Percentiles rank a stretch among this genome's conserved stretches.
Evolutionary conservation across 2,329 filamentous ascomycete species (phyloP).

Genomic region (Ophiostoma fasciatum): DNA sequence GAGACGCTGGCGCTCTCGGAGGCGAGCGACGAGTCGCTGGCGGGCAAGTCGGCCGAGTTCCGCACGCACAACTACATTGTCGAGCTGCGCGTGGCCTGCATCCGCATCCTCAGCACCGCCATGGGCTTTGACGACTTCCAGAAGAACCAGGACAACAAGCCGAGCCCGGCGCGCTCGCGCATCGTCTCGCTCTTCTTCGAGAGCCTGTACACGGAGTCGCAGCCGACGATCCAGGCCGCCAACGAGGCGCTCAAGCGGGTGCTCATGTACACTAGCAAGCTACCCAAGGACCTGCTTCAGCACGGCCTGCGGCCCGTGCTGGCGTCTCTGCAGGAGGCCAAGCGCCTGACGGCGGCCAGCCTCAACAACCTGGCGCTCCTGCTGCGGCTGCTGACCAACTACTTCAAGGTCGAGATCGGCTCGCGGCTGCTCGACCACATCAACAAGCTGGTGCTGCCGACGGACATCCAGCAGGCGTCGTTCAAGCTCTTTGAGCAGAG

Average conservation of each 20-base stretch:
- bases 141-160: slow-evolving; percentile 51
- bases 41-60: slow-evolving; percentile 85
- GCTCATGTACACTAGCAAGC: slow-evolving; percentile 72
- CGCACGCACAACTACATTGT: slow-evolving; percentile 93
- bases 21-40: slow-evolving; percentile 82
- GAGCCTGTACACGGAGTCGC: slow-evolving; percentile 83
- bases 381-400: slow-evolving; percentile 83
- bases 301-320: slow-evolving; percentile 89
- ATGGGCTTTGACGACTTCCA: slow-evolving; percentile 89
- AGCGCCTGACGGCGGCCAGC: slow-evolving; percentile 75
- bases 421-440: slow-evolving; percentile 86
- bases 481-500: slow-evolving; percentile 93
- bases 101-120: slow-evolving; percentile 81
- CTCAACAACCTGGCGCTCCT: slow-evolving; percentile 83
- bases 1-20: slow-evolving; percentile 90
- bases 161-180: slow-evolving; percentile 35
- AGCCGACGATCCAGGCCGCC: slow-evolving; percentile 83
- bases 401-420: slow-evolving; percentile 98
- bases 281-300: slow-evolving; percentile 91
- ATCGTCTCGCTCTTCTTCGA: slow-evolving; percentile 98
- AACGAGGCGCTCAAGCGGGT: slow-evolving; percentile 83
- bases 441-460: slow-evolving; percentile 73
- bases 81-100: slow-evolving; percentile 79
- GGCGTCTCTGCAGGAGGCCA: slow-evolving; percentile 87
- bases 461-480: slow-evolving; percentile 71